A percentile compares a stretch with the other conserved stretches of the same genome.
Evolutionary conservation across 2,329 filamentous ascomycete genomes (phyloP).

Genomic region (Phaeophleospora eucalypticola): DNA sequence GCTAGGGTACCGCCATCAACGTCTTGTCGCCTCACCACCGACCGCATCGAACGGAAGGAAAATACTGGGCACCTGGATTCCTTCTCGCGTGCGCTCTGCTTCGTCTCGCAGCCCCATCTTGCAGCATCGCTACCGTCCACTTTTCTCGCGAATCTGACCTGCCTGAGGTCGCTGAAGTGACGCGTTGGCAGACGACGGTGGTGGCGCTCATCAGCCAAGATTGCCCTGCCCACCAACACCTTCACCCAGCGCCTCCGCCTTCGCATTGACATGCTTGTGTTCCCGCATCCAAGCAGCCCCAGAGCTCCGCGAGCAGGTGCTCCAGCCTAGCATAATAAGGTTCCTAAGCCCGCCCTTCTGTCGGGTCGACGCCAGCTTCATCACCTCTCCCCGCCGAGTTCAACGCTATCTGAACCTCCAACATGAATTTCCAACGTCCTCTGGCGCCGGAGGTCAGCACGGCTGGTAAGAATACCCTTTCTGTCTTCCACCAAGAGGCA

Average conservation of each 20-base stretch:
- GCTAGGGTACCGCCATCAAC: constrained; percentile 1
- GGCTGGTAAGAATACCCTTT: constrained; percentile 12
- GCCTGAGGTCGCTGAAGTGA: no score
- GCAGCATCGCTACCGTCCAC: no score
- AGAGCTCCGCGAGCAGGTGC: not conserved
- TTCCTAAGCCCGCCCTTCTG: not conserved
- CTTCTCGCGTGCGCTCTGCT: not conserved
- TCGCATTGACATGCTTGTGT: not conserved
- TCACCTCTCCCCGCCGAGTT: not conserved
- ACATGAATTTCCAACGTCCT: constrained; percentile 16
- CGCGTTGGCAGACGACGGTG: no score
- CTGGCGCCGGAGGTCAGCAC: constrained; percentile 10
- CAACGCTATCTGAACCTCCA: not conserved
- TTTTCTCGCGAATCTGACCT: no score
- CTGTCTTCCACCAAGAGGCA: not conserved
- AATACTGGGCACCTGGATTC: not conserved
- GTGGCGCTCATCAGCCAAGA: no score
- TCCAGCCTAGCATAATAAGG: not conserved
- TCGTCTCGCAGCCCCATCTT: not conserved
- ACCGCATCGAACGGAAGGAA: not conserved
- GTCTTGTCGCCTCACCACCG: not conserved
- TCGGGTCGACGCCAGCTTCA: not conserved
- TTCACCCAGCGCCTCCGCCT: no score
- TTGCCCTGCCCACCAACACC: no score
- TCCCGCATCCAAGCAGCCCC: not conserved